Conservation (phyloP, 2,329 filamentous ascomycete genomes). For the Fusarium protoensiforme region DNA sequence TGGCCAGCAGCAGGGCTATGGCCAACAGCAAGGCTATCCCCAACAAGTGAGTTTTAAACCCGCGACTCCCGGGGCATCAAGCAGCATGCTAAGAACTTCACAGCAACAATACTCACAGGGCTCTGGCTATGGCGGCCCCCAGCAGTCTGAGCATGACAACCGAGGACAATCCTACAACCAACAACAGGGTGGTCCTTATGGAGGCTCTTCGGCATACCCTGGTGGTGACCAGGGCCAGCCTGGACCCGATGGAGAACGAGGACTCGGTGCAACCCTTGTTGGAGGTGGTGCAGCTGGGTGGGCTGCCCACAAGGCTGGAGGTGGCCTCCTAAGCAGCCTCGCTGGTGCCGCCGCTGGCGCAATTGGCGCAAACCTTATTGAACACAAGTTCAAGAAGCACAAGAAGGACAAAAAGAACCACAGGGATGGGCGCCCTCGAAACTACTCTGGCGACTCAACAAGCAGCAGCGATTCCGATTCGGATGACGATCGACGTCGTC, state of each 20-base stretch:
- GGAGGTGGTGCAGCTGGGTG: conserved; percentile 62
- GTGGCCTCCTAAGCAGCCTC: conserved; percentile 59
- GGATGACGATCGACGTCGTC: conserved; percentile 25
- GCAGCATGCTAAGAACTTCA: not conserved
- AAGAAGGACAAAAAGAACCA: conserved; percentile 43
- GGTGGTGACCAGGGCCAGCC: not conserved
- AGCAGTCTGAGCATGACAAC: conserved; percentile 31
- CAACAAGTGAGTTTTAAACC: conserved; percentile 17
- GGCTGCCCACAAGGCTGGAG: conserved; percentile 61
- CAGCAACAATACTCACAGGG: conserved; percentile 35
- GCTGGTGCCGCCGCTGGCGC: conserved; percentile 61
- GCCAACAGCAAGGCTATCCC: conserved; percentile 22
- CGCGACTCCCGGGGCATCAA: no score
- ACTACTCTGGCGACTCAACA: conserved; percentile 33
- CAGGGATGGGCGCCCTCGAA: conserved; percentile 32
- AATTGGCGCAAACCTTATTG: conserved; percentile 60
- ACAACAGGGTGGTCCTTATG: conserved; percentile 34
- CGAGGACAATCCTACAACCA: conserved; percentile 22
- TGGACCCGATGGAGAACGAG: conserved; percentile 53
- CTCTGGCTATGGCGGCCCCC: conserved; percentile 21
- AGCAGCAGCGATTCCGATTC: conserved; percentile 42
- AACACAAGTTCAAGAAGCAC: conserved; percentile 50
- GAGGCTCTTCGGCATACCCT: conserved; percentile 21
- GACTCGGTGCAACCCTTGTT: conserved; percentile 61
- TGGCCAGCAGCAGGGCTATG: conserved; percentile 25